phyloP scores from a whole-genome alignment of 495 filamentous ascomycete species.

The Penicillium bovifimosum region DNA sequence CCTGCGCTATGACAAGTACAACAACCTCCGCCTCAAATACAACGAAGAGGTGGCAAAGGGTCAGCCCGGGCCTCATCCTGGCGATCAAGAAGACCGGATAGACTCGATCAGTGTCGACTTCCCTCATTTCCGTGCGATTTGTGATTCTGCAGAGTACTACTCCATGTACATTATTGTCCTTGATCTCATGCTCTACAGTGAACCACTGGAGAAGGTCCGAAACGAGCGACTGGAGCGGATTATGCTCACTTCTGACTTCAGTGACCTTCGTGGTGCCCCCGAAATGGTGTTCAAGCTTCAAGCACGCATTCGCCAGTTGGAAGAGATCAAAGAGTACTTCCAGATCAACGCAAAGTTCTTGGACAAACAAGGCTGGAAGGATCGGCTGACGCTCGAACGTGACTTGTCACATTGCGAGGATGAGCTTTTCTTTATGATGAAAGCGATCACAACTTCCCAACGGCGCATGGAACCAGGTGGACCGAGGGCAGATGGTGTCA shows the following conservation, averaged over 20 bases:
- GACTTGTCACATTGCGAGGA: constrained; percentile 89
- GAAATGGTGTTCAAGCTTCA: constrained; percentile 91
- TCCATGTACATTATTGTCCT: constrained; percentile 95
- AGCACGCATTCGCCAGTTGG: constrained; percentile 83
- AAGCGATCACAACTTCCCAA: constrained; percentile 95
- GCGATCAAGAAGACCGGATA: constrained; percentile 66
- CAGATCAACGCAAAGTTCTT: constrained; percentile 84
- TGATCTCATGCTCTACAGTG: constrained; percentile 89
- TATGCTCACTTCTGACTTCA: constrained; percentile 99
- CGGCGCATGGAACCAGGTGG: constrained; percentile 64
- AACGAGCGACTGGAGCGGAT: constrained; percentile 94
- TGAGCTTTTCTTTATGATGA: constrained; percentile 99
- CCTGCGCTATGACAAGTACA: constrained; percentile 95
- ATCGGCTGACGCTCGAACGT: constrained; percentile 76
- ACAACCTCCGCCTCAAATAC: constrained; percentile 93
- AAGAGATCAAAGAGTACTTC: constrained; percentile 96
- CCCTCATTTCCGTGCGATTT: constrained; percentile 83
- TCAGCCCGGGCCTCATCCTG: constrained; percentile 33
- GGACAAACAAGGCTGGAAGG: constrained; percentile 87
- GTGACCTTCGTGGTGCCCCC: constrained; percentile 86
- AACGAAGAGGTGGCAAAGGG: constrained; percentile 83
- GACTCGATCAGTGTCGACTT: constrained; percentile 97
- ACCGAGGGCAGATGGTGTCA: constrained; percentile 68
- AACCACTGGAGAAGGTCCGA: constrained; percentile 91
- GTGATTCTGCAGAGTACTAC: constrained; percentile 94